These are phyloP conservation scores for Pleomassaria siparia DNA, from an alignment of 2,329 filamentous ascomycete species.

Conservation along the genomic window DNA sequence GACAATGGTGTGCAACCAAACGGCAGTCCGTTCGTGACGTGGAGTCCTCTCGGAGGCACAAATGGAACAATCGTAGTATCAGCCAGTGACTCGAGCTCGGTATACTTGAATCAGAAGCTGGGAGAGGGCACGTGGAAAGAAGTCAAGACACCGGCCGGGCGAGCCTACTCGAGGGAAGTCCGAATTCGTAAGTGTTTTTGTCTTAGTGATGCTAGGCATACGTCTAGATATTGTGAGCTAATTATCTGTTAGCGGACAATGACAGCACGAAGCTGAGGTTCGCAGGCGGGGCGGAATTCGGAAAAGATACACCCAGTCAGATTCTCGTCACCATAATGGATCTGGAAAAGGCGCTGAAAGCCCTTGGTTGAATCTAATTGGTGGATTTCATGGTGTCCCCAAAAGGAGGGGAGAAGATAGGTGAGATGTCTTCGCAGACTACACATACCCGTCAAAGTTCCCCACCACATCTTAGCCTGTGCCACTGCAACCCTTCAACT, in stretches of 20 bases:
- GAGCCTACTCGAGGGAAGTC: slow-evolving; percentile 20
- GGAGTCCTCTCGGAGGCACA: slow-evolving; percentile 16
- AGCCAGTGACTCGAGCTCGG: slow-evolving; percentile 12
- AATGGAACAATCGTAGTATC: slow-evolving; percentile 21
- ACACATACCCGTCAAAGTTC: too few species aligned
- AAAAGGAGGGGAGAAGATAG: too few species aligned
- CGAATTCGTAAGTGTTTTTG: slow-evolving; percentile 16
- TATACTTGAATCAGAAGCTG: slow-evolving; percentile 21
- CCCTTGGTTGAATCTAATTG: background rate
- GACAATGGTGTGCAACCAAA: slow-evolving; percentile 11
- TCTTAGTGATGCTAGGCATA: too few species aligned
- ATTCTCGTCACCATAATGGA: slow-evolving; percentile 21
- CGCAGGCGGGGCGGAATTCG: slow-evolving; percentile 16
- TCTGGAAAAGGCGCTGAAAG: slow-evolving; percentile 17
- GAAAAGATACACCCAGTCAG: slow-evolving; percentile 10
- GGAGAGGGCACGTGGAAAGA: slow-evolving; percentile 21
- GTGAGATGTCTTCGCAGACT: too few species aligned
- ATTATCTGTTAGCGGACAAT: slow-evolving; percentile 12
- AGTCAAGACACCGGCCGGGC: slow-evolving; percentile 14
- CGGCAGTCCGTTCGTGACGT: slow-evolving; percentile 19
- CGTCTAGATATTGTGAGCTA: background rate
- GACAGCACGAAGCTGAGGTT: slow-evolving; percentile 20
- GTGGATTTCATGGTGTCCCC: too few species aligned
- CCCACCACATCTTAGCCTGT: too few species aligned
- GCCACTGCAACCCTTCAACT: too few species aligned